Percentiles rank a stretch among this genome's conserved stretches.
phyloP scores from a whole-genome alignment of 2,329 filamentous ascomycete species.

The Ceratocystis cubensis region DNA sequence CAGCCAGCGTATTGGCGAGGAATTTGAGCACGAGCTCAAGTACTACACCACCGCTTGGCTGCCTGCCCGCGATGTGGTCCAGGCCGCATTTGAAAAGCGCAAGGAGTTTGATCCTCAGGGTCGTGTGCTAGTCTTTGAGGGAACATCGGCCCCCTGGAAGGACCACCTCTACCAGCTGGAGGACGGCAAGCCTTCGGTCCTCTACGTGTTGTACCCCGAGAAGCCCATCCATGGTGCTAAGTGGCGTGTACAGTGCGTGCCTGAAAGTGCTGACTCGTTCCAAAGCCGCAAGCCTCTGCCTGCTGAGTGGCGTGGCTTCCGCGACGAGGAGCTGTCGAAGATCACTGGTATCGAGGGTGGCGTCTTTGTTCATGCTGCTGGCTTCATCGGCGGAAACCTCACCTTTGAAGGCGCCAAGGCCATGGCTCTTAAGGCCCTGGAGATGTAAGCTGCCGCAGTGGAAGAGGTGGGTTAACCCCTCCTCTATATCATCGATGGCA shows the following conservation, averaged over 20 bases:
- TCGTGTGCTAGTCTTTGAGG: slow-evolving; percentile 67
- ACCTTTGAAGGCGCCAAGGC: slow-evolving; percentile 75
- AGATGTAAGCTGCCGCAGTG: slow-evolving; percentile 5
- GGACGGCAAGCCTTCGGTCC: slow-evolving; percentile 44
- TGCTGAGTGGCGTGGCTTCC: slow-evolving; percentile 79
- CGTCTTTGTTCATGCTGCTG: slow-evolving; percentile 86
- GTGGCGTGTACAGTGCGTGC: slow-evolving; percentile 92
- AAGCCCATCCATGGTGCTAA: slow-evolving; percentile 60
- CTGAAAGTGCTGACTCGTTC: slow-evolving; percentile 72
- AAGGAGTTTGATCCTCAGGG: slow-evolving; percentile 57
- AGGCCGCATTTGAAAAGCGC: slow-evolving; percentile 59
- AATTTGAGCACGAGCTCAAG: slow-evolving; percentile 70
- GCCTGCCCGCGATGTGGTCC: slow-evolving; percentile 70
- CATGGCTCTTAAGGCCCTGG: slow-evolving; percentile 70
- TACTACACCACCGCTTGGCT: slow-evolving; percentile 70
- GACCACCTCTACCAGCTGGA: slow-evolving; percentile 90
- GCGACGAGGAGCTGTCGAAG: slow-evolving; percentile 71
- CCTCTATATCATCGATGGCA: not conserved
- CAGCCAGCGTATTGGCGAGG: slow-evolving; percentile 72
- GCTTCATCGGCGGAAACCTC: slow-evolving; percentile 93
- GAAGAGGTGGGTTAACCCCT: not conserved
- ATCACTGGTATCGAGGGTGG: slow-evolving; percentile 57
- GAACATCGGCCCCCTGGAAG: slow-evolving; percentile 80
- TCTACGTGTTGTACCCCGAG: slow-evolving; percentile 89
- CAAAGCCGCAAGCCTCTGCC: slow-evolving; percentile 83